phyloP scores from a whole-genome alignment of 768 basidiomycete species.

The Trametes sanguinea region DNA sequence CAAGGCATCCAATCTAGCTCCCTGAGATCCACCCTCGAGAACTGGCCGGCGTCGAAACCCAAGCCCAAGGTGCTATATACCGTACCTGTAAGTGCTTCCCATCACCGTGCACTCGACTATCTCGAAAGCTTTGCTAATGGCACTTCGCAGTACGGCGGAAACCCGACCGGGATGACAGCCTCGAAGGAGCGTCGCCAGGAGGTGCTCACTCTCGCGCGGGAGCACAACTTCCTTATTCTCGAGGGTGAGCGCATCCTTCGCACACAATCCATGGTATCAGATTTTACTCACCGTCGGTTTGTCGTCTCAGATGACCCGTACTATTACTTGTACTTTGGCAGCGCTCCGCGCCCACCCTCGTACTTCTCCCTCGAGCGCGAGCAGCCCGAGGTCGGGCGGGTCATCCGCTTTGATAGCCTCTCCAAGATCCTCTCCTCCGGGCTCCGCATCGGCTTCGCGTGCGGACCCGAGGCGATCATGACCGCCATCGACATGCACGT shows the following conservation, averaged over 20 bases:
- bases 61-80: constrained; percentile 84
- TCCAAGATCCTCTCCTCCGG: constrained; percentile 83
- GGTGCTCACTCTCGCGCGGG: constrained; percentile 71
- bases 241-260: constrained; percentile 56
- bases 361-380: constrained; percentile 81
- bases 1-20: constrained; percentile 65
- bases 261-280: neutral
- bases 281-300: neutral
- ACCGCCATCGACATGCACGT: constrained; percentile 75
- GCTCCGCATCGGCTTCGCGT: constrained; percentile 79
- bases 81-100: constrained; percentile 54
- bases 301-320: constrained; percentile 72
- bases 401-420: constrained; percentile 88
- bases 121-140: neutral
- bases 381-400: constrained; percentile 67
- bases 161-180: constrained; percentile 85
- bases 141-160: constrained; percentile 69
- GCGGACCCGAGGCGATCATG: constrained; percentile 71
- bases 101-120: constrained; percentile 1
- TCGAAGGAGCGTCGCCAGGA: constrained; percentile 67
- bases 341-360: constrained; percentile 61
- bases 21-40: constrained; percentile 66
- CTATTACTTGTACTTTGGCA: constrained; percentile 76
- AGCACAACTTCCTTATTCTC: constrained; percentile 81
- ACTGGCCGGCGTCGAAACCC: constrained; percentile 74